Evolutionary conservation across 208 protist species (phyloP), one percentile per base, ranked within the genome.

Genomic region (Crithidia mellificae): DNA sequence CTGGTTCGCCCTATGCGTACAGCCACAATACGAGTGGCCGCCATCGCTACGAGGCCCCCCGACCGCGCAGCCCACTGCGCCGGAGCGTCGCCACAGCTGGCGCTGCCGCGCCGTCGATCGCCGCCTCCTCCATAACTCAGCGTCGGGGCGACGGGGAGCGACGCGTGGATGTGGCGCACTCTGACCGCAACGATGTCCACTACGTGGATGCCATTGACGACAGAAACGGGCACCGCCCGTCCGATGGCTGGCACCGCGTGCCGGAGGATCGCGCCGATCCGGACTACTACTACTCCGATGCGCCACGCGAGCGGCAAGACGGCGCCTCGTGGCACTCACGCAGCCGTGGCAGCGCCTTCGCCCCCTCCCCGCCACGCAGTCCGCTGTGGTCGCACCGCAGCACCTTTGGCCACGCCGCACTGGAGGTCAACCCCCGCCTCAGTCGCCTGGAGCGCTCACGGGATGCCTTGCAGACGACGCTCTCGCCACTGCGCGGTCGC

Each of bases 241-340:
- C 34, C 14, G 51, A 55, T 27, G 30, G 41, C 32, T 65, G 12
- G 25, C 58, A 62, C 25, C 52, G 30, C 24, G 20, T 52, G 24
- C 6, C 15, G 6, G 51, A 46, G 17, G 29, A 49, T 6, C 19
- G 25, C 19, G 34, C 25, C 2, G 53, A 63, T 36, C 46, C 41
- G 22, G 61, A 61, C 30, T 65, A 74, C 58, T 55, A 68, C 61
- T 55, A 39, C 59, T 68, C 52, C 2, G 53, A 56, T 2, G 53
- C 38, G 11, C 34, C 52, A 27, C 53, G 54, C 5, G 11, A 41
- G 22, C 34, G 61, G n/a, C 20, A 27, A 30, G 12, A 27, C 27
- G 34, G 53, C 20, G 43, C 20, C 0, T 68, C 53, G 20, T 41
- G 53, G 68, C 27, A 19, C 53, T 63, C 54, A 3, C 68, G 51